phyloP scores from a whole-genome alignment of 164 flowering plant species.

The Macadamia integrifolia region DNA sequence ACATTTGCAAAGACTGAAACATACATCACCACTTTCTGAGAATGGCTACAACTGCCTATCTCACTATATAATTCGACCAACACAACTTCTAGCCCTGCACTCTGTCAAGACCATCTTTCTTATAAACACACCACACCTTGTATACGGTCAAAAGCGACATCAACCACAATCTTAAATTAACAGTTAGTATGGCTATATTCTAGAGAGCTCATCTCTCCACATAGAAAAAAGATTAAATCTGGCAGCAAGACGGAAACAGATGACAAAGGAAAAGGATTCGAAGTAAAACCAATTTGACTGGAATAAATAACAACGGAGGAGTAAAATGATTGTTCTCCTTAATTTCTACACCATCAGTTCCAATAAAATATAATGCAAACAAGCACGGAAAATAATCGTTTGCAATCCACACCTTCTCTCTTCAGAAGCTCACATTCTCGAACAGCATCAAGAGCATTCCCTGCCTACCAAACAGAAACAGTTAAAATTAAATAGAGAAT shows the following conservation, averaged over 20 bases:
- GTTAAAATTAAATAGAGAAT: not conserved
- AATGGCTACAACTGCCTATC: too few relatives aligned
- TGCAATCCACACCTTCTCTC: constrained; percentile 45
- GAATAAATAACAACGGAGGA: not conserved
- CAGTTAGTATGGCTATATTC: too few relatives aligned
- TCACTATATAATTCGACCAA: too few relatives aligned
- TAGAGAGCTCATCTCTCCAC: too few relatives aligned
- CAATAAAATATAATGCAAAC: not conserved
- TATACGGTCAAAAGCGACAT: too few relatives aligned
- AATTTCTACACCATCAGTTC: not conserved
- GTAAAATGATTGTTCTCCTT: not conserved
- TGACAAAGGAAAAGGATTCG: not conserved
- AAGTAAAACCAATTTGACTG: not conserved
- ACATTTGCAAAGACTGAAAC: too few relatives aligned
- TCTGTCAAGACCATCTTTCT: too few relatives aligned
- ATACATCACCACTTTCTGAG: too few relatives aligned
- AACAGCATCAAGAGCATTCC: constrained; percentile 35
- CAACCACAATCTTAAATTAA: too few relatives aligned
- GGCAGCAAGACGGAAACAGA: not conserved
- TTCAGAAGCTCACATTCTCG: constrained; percentile 62
- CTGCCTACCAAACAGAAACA: not conserved
- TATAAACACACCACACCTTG: too few relatives aligned
- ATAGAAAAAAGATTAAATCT: too few relatives aligned
- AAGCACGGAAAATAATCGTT: not conserved
- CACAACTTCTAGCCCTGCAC: too few relatives aligned